phyloP scores from a whole-genome alignment of 352 stramenopile genomes.

The Stramenopiles sp. region DNA sequence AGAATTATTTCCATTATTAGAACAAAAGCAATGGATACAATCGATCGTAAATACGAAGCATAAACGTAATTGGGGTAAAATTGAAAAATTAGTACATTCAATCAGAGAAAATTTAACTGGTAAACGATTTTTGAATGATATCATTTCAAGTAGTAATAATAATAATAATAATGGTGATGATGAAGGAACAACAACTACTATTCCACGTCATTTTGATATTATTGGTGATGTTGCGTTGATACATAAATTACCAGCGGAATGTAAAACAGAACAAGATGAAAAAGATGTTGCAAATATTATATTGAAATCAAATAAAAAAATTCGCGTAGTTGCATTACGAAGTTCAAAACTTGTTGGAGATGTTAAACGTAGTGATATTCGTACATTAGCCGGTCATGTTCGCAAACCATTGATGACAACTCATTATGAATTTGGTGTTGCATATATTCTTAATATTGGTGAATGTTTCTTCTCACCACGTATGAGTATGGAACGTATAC shows the following conservation, averaged over 20 bases:
- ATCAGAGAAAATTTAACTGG: constrained; percentile 23
- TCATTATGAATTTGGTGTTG: constrained; percentile 36
- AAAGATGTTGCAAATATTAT: constrained; percentile 26
- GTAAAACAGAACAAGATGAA: constrained; percentile 13
- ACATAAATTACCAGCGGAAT: constrained; percentile 14
- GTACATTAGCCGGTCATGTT: constrained; percentile 23
- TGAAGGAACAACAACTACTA: not conserved
- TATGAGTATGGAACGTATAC: constrained; percentile 32
- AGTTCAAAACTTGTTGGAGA: too few species aligned
- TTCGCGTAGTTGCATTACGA: constrained; percentile 32
- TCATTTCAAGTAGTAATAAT: constrained; percentile 1
- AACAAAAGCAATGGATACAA: constrained; percentile 26
- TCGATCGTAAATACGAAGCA: constrained; percentile 35
- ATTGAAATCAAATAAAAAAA: constrained; percentile 34
- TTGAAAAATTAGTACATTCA: constrained; percentile 31
- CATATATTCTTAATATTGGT: constrained; percentile 36
- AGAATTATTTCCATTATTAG: too few species aligned
- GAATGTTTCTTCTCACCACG: constrained; percentile 36
- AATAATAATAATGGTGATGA: constrained; percentile 9
- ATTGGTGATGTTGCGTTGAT: constrained; percentile 39
- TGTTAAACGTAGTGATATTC: not conserved
- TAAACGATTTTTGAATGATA: too few species aligned
- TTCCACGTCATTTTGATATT: constrained; percentile 29
- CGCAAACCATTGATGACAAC: constrained; percentile 31
- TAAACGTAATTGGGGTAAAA: constrained; percentile 40